A percentile compares a stretch with the other conserved stretches of the same genome.
Conservation (phyloP, 768 basidiomycete genomes). For the Scleroderma citrinum region DNA sequence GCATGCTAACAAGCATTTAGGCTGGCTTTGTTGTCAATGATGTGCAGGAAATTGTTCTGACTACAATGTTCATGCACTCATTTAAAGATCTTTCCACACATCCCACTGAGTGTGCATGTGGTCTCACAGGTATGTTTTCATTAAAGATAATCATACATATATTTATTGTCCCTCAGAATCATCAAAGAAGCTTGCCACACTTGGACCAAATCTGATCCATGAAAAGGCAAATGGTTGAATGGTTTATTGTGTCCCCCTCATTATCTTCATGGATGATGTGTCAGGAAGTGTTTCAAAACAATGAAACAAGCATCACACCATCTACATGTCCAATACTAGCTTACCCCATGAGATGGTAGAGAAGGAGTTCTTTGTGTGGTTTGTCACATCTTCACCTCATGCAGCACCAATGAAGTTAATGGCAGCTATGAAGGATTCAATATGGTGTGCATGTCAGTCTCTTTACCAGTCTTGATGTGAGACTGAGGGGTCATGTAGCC, state of each 20-base stretch:
- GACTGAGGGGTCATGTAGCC: too few relatives aligned
- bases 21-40: too few relatives aligned
- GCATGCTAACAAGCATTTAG: too few relatives aligned
- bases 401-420: conserved; percentile 36
- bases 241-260: background rate
- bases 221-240: background rate
- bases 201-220: background rate
- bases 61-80: too few relatives aligned
- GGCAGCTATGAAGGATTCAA: conserved; percentile 25
- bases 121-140: background rate
- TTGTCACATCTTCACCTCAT: conserved; percentile 34
- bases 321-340: conserved; percentile 33
- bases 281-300: conserved; percentile 40
- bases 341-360: conserved; percentile 31
- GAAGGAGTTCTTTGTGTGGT: conserved; percentile 9
- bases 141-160: too few relatives aligned
- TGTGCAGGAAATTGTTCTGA: too few relatives aligned
- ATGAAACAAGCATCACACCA: conserved; percentile 42
- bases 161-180: too few relatives aligned
- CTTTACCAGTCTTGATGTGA: conserved; percentile 27
- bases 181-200: background rate
- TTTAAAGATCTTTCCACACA: too few relatives aligned
- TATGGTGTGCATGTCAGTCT: conserved; percentile 26
- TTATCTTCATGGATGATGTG: conserved; percentile 31
- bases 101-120: background rate